These are phyloP conservation scores for Parachaetomium inaequale DNA, from an alignment of 495 filamentous ascomycete species.

Conservation along the genomic window DNA sequence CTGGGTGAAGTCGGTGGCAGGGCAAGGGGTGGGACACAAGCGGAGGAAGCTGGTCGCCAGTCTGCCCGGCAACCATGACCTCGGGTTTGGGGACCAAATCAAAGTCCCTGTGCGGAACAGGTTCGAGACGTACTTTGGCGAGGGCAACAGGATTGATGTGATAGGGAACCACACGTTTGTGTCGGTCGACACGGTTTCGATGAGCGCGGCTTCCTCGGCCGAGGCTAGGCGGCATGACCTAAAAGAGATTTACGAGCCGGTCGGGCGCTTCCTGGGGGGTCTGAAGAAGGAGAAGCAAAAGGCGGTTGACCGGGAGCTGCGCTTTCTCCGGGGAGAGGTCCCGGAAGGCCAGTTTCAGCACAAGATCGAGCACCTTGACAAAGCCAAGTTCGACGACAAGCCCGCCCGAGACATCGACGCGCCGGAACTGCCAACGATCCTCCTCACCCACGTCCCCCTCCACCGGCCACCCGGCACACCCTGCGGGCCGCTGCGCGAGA, in stretches of 20 bases:
- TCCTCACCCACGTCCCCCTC: constrained; percentile 88
- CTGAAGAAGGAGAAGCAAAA: constrained; percentile 51
- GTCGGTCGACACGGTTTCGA: constrained; percentile 79
- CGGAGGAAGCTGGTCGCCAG: constrained; percentile 69
- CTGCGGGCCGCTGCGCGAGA: constrained; percentile 87
- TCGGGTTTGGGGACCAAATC: constrained; percentile 87
- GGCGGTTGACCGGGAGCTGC: constrained; percentile 54
- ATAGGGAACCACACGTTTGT: constrained; percentile 96
- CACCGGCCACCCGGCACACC: constrained; percentile 76
- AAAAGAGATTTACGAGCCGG: constrained; percentile 65
- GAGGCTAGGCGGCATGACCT: constrained; percentile 47
- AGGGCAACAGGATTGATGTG: constrained; percentile 80
- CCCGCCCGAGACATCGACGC: constrained; percentile 38
- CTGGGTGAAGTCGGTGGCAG: constrained; percentile 46
- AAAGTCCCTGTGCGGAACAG: constrained; percentile 72
- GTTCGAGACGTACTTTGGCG: constrained; percentile 85
- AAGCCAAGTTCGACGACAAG: constrained; percentile 38
- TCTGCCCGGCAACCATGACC: constrained; percentile 92
- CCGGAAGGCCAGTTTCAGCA: constrained; percentile 51
- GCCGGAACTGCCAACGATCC: constrained; percentile 70
- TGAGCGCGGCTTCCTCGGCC: constrained; percentile 61
- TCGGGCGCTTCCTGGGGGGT: constrained; percentile 69
- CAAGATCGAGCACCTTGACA: constrained; percentile 47
- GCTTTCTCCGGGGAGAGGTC: constrained; percentile 46
- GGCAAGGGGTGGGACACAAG: constrained; percentile 38